Evolutionary conservation across 768 basidiomycete genomes (phyloP).

Genomic region (Fistulinella prunicolor): DNA sequence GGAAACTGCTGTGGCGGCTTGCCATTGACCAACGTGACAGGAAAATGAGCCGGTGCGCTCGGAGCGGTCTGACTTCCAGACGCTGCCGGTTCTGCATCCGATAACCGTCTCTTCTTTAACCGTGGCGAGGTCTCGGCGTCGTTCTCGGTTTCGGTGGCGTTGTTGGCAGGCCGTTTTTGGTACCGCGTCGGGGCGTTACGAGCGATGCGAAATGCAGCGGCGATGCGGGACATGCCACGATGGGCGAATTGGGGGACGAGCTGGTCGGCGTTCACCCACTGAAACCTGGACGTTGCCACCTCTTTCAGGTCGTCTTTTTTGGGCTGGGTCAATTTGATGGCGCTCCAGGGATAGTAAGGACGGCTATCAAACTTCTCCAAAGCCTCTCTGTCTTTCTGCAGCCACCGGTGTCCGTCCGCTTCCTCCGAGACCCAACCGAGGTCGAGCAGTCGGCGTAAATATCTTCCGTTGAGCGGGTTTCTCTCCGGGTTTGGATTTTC

Average conservation of each 20-base stretch:
- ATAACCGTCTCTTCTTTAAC: slow-evolving; percentile 28
- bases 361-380: slow-evolving; percentile 25
- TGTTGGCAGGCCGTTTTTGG: slow-evolving; percentile 25
- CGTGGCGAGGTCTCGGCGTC: slow-evolving; percentile 16
- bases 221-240: slow-evolving; percentile 19
- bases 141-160: slow-evolving; percentile 9
- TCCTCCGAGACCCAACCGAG: slow-evolving; percentile 27
- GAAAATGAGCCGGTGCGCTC: slow-evolving; percentile 2
- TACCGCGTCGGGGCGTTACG: slow-evolving; percentile 1
- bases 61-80: slow-evolving; percentile 6
- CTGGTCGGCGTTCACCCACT: slow-evolving; percentile 31
- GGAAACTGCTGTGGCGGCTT: slow-evolving; percentile 32
- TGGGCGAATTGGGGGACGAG: slow-evolving; percentile 24
- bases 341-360: slow-evolving; percentile 27
- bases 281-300: slow-evolving; percentile 28
- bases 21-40: slow-evolving; percentile 27
- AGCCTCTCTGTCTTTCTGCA: slow-evolving; percentile 23
- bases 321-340: slow-evolving; percentile 23
- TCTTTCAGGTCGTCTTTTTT: slow-evolving; percentile 24
- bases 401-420: slow-evolving; percentile 24
- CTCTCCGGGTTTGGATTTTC: slow-evolving; percentile 19
- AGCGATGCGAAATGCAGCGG: slow-evolving; percentile 13
- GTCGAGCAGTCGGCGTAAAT: slow-evolving; percentile 29
- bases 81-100: neutral
- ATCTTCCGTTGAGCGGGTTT: slow-evolving; percentile 19